phyloP scores from a whole-genome alignment of 73 alveolate species.

The Paramecium tetraurelia region DNA sequence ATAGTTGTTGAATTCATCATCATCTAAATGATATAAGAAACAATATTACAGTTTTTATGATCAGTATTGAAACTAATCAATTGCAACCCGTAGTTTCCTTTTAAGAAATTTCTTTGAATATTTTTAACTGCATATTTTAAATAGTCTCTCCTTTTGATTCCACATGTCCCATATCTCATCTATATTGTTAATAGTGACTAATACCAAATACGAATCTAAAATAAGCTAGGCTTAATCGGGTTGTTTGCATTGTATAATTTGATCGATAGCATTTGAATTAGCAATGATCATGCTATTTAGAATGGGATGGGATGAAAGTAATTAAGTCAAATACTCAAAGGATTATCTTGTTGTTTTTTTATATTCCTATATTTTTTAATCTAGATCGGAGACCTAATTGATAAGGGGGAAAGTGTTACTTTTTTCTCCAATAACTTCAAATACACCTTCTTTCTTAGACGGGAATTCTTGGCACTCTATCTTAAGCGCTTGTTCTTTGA shows the following conservation, averaged over 20 bases:
- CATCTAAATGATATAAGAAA: background rate
- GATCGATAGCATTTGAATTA: slow-evolving; percentile 11
- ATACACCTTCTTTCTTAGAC: slow-evolving; percentile 67
- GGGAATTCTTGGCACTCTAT: slow-evolving; percentile 64
- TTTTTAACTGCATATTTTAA: slow-evolving; percentile 34
- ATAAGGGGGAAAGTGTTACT: background rate
- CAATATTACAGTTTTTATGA: background rate
- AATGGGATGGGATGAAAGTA: slow-evolving; percentile 30
- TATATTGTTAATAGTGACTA: background rate
- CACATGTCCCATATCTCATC: slow-evolving; percentile 41
- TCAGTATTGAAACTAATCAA: background rate
- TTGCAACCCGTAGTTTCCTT: slow-evolving; percentile 38
- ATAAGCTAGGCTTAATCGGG: background rate
- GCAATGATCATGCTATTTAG: slow-evolving; percentile 20
- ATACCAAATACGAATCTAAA: background rate
- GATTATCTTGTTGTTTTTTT: slow-evolving; percentile 24
- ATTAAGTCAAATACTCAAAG: background rate
- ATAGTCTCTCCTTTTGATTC: slow-evolving; percentile 44
- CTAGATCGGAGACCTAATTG: slow-evolving; percentile 10
- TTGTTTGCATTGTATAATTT: background rate
- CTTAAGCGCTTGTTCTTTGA: slow-evolving; percentile 37
- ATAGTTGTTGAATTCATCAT: slow-evolving; percentile 40
- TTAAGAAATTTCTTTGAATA: slow-evolving; percentile 34
- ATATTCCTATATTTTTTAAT: background rate
- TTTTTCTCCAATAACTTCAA: slow-evolving; percentile 59